phyloP scores from a whole-genome alignment of 345 rosid species.

The Gossypium bickii region DNA sequence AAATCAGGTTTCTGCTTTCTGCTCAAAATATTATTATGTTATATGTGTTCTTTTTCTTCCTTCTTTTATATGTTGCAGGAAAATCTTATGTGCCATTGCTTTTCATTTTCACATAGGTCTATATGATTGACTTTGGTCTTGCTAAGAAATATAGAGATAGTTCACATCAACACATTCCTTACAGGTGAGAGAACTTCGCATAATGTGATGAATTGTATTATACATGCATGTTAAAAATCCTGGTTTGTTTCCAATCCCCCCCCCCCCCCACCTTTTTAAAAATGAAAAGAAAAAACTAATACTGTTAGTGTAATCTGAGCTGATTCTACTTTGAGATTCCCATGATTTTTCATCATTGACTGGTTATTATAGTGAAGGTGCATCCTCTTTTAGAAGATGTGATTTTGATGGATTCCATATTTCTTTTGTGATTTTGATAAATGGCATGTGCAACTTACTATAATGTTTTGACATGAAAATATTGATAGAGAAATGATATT shows the following conservation, averaged over 20 bases:
- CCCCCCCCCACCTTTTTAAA: background rate
- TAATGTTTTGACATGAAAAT: conserved; percentile 6
- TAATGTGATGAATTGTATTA: background rate
- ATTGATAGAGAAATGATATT: background rate
- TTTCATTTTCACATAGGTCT: conserved; percentile 47
- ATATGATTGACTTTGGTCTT: conserved; percentile 81
- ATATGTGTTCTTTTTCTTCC: background rate
- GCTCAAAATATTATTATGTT: background rate
- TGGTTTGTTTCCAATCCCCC: background rate
- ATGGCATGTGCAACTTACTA: background rate
- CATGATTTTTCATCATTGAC: background rate
- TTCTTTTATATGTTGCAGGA: background rate
- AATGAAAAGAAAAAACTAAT: no score
- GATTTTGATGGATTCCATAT: background rate
- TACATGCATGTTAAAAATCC: background rate
- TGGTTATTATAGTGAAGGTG: background rate
- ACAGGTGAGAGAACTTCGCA: conserved; percentile 48
- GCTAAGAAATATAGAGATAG: conserved; percentile 93
- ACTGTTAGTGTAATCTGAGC: background rate
- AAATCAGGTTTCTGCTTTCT: conserved; percentile 56
- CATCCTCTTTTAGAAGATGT: background rate
- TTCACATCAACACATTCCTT: conserved; percentile 84
- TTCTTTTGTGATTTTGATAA: conserved; percentile 1
- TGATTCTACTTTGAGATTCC: background rate
- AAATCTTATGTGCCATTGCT: conserved; percentile 5